Evolutionary conservation across 108 stramenopile species (phyloP), one percentile per base, ranked within the genome.

Genomic region (Pseudonitzschia delicatissima): DNA sequence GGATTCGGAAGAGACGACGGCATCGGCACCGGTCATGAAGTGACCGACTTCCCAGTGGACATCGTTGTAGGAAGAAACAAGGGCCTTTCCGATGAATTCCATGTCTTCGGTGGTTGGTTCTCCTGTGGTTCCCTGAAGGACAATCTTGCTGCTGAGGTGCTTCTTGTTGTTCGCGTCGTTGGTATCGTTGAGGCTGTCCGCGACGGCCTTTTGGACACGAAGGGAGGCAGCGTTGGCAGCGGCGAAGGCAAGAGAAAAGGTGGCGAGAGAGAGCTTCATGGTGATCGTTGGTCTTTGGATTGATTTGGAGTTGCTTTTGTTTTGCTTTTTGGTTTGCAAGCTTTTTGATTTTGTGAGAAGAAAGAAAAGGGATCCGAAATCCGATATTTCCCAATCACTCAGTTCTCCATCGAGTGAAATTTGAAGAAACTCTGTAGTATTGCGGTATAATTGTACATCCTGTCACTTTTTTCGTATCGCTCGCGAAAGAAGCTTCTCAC

Each of bases 61-160:
- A 36, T 61, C 27, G 39, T 61, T 61, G 37, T 61, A 61, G 39
- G 60, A 61, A 42, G 60, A 35, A 40, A 61, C 60, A 36, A 61
- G 39, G 0, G 60, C 60, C 37, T 61, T 61, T 61, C 60, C 26
- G 25, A 61, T 61, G 60, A 61, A 61, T 26, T 44, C 60, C 60
- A 61, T 40, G 37, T 61, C 60, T 61, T 61, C 39, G 13, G 28
- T n/a, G 0, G 39, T 61, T 8, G 60, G 39, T 27, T 61, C 60
- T 6, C 60, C 60, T 9, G 15, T 36, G n/a, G 39, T 29, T 40
- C 60, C 60, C 60, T 44, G 23, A 23, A 61, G 60, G 39, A 61
- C 18, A 2, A 61, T 7, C 23, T 61, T 26, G 32, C 31, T 61
- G 37, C 23, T 26, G 39, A 61, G 18, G 53, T 31, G n/a, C 15